phyloP scores from a whole-genome alignment of 768 basidiomycete species.

The Auriscalpium orientale region DNA sequence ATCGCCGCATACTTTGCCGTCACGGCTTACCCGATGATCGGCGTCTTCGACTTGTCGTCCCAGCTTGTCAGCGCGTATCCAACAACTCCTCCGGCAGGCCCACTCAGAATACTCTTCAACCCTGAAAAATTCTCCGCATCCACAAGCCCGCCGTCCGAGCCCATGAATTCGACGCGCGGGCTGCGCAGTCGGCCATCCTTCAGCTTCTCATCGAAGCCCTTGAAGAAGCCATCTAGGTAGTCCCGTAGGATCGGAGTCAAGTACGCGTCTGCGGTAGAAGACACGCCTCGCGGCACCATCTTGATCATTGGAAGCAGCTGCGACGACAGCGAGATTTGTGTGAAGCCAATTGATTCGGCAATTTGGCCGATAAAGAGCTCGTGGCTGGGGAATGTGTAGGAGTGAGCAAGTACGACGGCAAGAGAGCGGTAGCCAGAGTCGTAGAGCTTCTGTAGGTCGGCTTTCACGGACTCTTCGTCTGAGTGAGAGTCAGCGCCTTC shows the following conservation, averaged over 20 bases:
- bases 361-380: constrained; percentile 65
- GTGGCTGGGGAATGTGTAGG: constrained; percentile 87
- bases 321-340: constrained; percentile 82
- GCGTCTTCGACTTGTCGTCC: constrained; percentile 60
- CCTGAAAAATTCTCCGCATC: constrained; percentile 84
- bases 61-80: constrained; percentile 92
- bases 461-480: constrained; percentile 48
- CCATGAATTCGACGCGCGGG: constrained; percentile 91
- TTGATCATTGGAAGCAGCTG: constrained; percentile 92
- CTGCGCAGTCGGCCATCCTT: constrained; percentile 49
- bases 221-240: constrained; percentile 89
- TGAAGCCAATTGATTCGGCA: constrained; percentile 79
- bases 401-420: constrained; percentile 86
- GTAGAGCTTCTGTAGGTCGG: constrained; percentile 64
- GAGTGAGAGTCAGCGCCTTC: constrained; percentile 2
- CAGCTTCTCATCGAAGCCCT: constrained; percentile 74
- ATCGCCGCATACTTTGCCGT: not conserved
- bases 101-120: constrained; percentile 86
- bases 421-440: constrained; percentile 80
- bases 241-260: constrained; percentile 80
- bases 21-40: constrained; percentile 72
- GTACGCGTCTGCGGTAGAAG: constrained; percentile 92
- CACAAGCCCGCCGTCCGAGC: constrained; percentile 81
- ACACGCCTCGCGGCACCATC: constrained; percentile 88
- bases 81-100: constrained; percentile 93